Conservation (phyloP, 2,329 filamentous ascomycete genomes). For the Beauveria medogensis region DNA sequence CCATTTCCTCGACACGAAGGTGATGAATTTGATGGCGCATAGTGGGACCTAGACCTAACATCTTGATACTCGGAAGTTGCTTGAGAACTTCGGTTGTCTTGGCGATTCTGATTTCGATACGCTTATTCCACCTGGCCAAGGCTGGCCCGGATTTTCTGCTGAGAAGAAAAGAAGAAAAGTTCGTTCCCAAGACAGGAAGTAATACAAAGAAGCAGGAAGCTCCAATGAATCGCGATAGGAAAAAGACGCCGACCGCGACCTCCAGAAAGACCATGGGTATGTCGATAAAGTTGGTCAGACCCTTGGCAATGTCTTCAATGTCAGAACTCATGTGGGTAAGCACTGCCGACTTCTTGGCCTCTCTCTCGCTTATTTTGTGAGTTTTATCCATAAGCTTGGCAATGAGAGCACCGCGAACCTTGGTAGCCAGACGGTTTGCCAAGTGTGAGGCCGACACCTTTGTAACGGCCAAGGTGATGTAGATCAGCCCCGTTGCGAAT, state of each 20-base stretch:
- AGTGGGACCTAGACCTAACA: neutral
- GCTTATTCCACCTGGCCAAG: neutral
- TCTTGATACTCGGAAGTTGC: conserved; percentile 4
- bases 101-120: neutral
- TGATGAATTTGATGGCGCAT: neutral
- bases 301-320: neutral
- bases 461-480: neutral
- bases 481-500: neutral
- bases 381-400: conserved; percentile 42
- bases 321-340: conserved; percentile 9
- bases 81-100: neutral
- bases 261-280: neutral
- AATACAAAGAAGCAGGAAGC: neutral
- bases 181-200: neutral
- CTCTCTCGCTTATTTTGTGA: conserved; percentile 20
- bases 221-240: neutral
- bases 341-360: conserved; percentile 19
- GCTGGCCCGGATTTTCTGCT: neutral
- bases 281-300: neutral
- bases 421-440: conserved; percentile 19
- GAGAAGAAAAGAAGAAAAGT: neutral
- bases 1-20: neutral
- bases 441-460: neutral
- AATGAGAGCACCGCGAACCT: conserved; percentile 24
- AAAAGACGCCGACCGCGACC: neutral